Percentiles rank a stretch among this genome's conserved stretches.
phyloP scores from a whole-genome alignment of 2,329 filamentous ascomycete species.

The Cladosporium sp. region DNA sequence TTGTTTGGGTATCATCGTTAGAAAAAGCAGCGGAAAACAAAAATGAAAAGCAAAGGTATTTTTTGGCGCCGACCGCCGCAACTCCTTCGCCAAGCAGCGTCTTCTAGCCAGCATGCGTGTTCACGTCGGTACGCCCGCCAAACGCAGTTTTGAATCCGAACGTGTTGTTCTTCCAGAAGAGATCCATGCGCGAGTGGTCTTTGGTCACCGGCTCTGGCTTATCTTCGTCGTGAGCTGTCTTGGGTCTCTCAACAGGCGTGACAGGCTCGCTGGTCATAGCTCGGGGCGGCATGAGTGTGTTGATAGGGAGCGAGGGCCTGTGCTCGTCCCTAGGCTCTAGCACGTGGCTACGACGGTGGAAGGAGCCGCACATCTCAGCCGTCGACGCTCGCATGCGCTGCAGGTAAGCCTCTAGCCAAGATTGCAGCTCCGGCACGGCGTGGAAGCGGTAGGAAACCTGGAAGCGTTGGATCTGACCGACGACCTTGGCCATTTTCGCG shows the following conservation, averaged over 20 bases:
- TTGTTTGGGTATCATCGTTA: conserved; percentile 18
- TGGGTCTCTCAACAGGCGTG: conserved; percentile 23
- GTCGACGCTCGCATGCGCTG: conserved; percentile 68
- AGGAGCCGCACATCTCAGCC: conserved; percentile 63
- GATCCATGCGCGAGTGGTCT: conserved; percentile 21
- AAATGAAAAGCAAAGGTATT: not conserved
- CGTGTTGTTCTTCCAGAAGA: conserved; percentile 23
- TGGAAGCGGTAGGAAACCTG: conserved; percentile 87
- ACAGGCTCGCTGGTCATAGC: not conserved
- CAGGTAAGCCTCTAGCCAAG: conserved; percentile 86
- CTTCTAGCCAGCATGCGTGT: not conserved
- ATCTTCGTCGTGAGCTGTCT: conserved; percentile 21
- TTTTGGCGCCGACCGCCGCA: not conserved
- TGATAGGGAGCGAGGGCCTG: conserved; percentile 5
- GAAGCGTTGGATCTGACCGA: conserved; percentile 92
- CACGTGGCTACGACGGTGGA: conserved; percentile 80
- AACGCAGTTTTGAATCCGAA: conserved; percentile 21
- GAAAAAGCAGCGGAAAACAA: not conserved
- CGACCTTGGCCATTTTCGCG: conserved; percentile 89
- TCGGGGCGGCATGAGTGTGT: conserved; percentile 7
- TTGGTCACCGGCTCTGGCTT: conserved; percentile 13
- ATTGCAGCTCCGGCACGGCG: conserved; percentile 83
- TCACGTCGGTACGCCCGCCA: conserved; percentile 14
- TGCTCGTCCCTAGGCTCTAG: conserved; percentile 63
- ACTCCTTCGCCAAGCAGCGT: not conserved